Base-by-base conservation (phyloP, 345 rosid species). In the Murraya paniculata region DNA sequence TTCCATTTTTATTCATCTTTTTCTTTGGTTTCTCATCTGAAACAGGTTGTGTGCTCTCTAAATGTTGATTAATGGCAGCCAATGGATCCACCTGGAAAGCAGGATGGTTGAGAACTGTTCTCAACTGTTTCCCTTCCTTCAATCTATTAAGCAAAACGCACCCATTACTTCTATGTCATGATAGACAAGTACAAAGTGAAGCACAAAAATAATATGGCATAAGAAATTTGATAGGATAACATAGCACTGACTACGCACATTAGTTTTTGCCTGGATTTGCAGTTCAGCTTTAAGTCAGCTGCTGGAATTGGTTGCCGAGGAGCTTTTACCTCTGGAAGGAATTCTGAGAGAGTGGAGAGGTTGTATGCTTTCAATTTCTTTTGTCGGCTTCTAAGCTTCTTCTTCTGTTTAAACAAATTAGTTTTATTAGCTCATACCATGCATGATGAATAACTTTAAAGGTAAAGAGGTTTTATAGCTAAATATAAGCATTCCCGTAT, bases 341-440 rank as follows among this genome's bases (percentile, higher is more conserved):
- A 88, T 56, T 96, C 97, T 0, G 92, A 81, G 66, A 94, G 95
- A 22, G 77, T 25, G 50, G 99, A 79, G 73, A 96, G 91, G 71
- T 92, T 91, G 80, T 87, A 89, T 25, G 87, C 92, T 82, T 88
- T 92, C 83, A 92, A 85, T 80, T 90, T 94, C 85, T 85, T 90
- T 81, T 89, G 94, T 22, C 92, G 87, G 28, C 91, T 80, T 14
- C 87, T 86, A 27, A 69, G 79, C 72, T 85, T 90, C 81, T 84
- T 89, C 70, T 88, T 91, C 92, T 90, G 91, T 41, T 68, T 50
- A 48, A 72, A 80, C 27, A 67, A 1, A 21, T 72, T 6, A 21
- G 9, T 70, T 0, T 68, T 67, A 55, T 48, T 62, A 77, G 0
- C 77, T 60, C 65, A 73, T 39, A 78, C 41, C n/a, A 58, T 28